Evolutionary conservation across 768 basidiomycete genomes (phyloP).

Genomic region (Termitomyces sp.): DNA sequence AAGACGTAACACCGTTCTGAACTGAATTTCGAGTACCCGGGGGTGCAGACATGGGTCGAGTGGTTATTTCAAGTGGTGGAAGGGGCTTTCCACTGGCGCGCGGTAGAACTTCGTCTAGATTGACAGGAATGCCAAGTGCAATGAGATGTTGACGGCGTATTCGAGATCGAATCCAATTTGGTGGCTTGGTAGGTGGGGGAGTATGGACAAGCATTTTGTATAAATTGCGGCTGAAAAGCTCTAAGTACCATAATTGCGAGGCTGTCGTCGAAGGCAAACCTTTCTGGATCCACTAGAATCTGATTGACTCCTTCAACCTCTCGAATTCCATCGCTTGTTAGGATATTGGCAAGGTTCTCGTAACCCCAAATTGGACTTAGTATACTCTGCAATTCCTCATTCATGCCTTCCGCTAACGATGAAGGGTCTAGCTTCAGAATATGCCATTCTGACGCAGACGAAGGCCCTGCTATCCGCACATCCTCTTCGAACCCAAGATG

Average conservation of each 20-base stretch:
- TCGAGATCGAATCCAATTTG: constrained; percentile 91
- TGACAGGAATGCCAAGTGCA: constrained; percentile 88
- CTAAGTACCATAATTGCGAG: constrained; percentile 10
- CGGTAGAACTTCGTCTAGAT: constrained; percentile 87
- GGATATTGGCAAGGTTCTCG: constrained; percentile 41
- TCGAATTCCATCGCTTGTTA: constrained; percentile 69
- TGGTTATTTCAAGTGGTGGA: constrained; percentile 78
- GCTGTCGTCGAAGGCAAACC: constrained; percentile 37
- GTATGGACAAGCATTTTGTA: constrained; percentile 68
- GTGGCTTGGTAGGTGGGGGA: constrained; percentile 73
- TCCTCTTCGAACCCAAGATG: constrained; percentile 30
- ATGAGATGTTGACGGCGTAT: constrained; percentile 90
- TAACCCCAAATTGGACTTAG: constrained; percentile 61
- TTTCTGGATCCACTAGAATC: constrained; percentile 67
- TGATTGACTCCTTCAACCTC: constrained; percentile 79
- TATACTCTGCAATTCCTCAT: constrained; percentile 58
- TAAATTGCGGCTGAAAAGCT: constrained; percentile 59
- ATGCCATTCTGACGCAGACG: constrained; percentile 45
- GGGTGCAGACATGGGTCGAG: constrained; percentile 77
- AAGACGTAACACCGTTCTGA: constrained; percentile 22
- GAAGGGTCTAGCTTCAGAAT: constrained; percentile 61
- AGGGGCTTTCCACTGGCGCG: constrained; percentile 57
- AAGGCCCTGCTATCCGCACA: constrained; percentile 32
- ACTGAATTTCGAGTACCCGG: constrained; percentile 48
- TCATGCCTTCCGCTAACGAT: constrained; percentile 50